Conservation (phyloP, 2,329 filamentous ascomycete genomes). For the Celoporthe dispersa region DNA sequence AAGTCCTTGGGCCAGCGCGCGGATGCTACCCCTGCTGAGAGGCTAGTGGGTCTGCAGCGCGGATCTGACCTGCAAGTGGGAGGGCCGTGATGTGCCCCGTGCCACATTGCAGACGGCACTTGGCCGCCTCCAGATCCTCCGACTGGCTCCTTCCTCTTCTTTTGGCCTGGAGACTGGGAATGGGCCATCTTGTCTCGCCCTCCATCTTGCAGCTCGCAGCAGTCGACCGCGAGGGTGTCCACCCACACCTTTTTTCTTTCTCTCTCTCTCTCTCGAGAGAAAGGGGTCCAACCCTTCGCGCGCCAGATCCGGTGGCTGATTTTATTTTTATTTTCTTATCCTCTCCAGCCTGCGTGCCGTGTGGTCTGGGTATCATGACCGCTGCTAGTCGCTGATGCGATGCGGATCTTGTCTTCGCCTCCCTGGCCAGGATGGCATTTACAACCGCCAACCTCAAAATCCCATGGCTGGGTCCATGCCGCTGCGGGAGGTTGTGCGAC, state of each 20-base stretch:
- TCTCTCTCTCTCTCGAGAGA: too few species aligned
- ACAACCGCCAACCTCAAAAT: neutral
- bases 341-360: slow-evolving; percentile 6
- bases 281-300: neutral
- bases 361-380: slow-evolving; percentile 19
- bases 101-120: slow-evolving; percentile 25
- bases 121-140: slow-evolving; percentile 6
- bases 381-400: slow-evolving; percentile 12
- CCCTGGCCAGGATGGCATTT: slow-evolving; percentile 6
- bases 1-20: slow-evolving; percentile 13
- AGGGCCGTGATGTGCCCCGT: slow-evolving; percentile 28
- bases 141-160: slow-evolving; percentile 2
- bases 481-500: neutral
- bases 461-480: slow-evolving; percentile 8
- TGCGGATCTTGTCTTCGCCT: slow-evolving; percentile 13
- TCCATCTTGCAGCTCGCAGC: slow-evolving; percentile 2
- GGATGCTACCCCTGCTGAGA: slow-evolving; percentile 15
- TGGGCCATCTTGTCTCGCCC: neutral
- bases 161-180: neutral
- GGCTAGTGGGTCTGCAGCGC: slow-evolving; percentile 20
- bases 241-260: slow-evolving; percentile 6
- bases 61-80: slow-evolving; percentile 22
- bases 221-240: neutral
- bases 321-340: neutral
- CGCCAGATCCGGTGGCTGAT: slow-evolving; percentile 13